A percentile compares a stretch with the other conserved stretches of the same genome.
Conservation (phyloP, 2,329 filamentous ascomycete species). For the Teratosphaeriaceae sp. region DNA sequence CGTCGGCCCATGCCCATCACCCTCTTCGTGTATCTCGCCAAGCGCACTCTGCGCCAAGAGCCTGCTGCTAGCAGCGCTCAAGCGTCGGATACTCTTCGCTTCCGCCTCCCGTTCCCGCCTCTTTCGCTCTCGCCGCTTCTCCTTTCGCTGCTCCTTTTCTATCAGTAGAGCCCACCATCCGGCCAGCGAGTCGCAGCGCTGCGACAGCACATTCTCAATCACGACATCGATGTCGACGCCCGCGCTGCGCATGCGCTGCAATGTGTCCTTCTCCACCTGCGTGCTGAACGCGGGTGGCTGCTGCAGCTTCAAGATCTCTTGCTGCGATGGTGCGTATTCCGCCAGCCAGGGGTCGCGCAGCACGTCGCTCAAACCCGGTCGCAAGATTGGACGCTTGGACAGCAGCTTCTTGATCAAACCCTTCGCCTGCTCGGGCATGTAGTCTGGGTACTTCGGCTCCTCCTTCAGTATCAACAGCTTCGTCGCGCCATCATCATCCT, state of each 20-base stretch:
- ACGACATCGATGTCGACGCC: constrained; percentile 92
- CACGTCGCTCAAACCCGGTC: constrained; percentile 78
- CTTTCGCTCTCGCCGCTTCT: constrained; percentile 70
- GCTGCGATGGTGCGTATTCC: constrained; percentile 80
- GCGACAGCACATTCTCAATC: constrained; percentile 85
- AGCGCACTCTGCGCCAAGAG: constrained; percentile 66
- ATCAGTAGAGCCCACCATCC: constrained; percentile 95
- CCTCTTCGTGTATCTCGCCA: constrained; percentile 67
- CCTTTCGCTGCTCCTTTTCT: constrained; percentile 90
- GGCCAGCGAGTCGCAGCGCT: constrained; percentile 81
- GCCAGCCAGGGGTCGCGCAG: constrained; percentile 80
- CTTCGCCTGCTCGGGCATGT: constrained; percentile 70
- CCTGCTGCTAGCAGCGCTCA: constrained; percentile 85
- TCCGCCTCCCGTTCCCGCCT: constrained; percentile 79
- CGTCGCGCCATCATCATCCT: constrained; percentile 87
- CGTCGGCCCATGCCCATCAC: constrained; percentile 47
- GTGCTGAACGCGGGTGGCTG: constrained; percentile 80
- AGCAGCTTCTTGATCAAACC: constrained; percentile 72
- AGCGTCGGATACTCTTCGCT: constrained; percentile 66
- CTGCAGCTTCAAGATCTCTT: constrained; percentile 78
- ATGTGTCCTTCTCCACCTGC: constrained; percentile 76
- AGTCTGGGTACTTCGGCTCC: constrained; percentile 78
- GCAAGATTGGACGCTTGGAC: constrained; percentile 79
- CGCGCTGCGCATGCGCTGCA: constrained; percentile 87
- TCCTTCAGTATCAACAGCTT: constrained; percentile 77